Evolutionary conservation across 257 asterid genomes (phyloP), one percentile per base, ranked within the genome.

Genomic region (Capsicum rhomboideum): DNA sequence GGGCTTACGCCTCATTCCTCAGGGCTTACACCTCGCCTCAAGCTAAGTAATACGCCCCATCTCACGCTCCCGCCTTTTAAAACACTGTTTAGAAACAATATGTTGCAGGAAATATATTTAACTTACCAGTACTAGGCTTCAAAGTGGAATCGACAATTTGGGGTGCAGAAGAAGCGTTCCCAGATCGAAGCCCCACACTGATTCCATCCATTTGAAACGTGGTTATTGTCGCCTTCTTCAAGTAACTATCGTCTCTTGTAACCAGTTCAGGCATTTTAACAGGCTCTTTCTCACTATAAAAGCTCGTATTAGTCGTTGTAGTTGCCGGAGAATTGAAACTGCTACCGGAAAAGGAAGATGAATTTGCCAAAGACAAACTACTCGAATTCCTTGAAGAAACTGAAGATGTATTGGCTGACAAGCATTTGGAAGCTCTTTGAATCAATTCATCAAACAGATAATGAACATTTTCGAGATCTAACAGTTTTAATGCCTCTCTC

Each of bases 81-180:
- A 34, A 66, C 46, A 66, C 7, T 16, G 13, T 9, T 26, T 12
- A 61, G 17, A 61, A 23, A 29, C 79, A 40, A 40, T n/a, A 72
- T 71, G 79, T 46, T 37, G 53, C 28, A 1, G 23, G 4, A 71
- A 34, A 17, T 82, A 84, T 37, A 16, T 67, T 7, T 28, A 42
- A 90, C 89, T 82, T 87, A 95, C 98, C 94, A 44, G 89, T 50
- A 87, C 81, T 77, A 79, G 90, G 90, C 85, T 88, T 95, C 84
- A 94, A 89, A 71, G 90, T 91, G 17, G 97, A 89, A 88, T 94
- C 98, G 78, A 88, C 90, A 88, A 92, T 92, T 84, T 91, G 87
- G 18, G 96, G 97, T 12, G 54, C 77, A 23, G 87, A 21, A 10
- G 77, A 88, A 79, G 81, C 72, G 21, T 88, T 92, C 44, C 81